Base-by-base conservation (phyloP, 2,329 filamentous ascomycete genomes). In the Mycosphaerella sp. region DNA sequence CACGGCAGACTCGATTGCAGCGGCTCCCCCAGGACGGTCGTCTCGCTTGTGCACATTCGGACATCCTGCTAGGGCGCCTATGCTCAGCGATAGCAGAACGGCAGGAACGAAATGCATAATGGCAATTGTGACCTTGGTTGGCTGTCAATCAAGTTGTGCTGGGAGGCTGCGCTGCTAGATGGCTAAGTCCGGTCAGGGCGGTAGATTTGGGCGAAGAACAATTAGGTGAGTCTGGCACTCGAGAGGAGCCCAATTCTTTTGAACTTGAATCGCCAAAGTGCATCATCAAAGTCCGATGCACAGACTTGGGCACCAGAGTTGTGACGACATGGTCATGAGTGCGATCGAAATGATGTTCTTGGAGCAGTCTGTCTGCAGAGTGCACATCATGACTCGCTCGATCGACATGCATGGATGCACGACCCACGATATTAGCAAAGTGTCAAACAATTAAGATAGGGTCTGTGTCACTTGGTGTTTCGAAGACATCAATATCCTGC, bases 1-100 rank as follows among this genome's bases (percentile, higher is more conserved):
- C 2, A 53, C 47, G 2, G 51, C 51, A 21, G 42, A 45, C 34
- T 53, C 51, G 37, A 53, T 50, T 14, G 32, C 48, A 13, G 41
- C 41, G 1, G 48, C 48, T 30, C 48, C 48, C 18, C 41, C 30
- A n/a, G 47, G 47, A 9, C 25, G 36, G 16, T 21, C 17, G 25
- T 41, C 39, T 41, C 39, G 39, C 17, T 41, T 41, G 8, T 13
- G 8, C 21, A 21, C 8, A 17, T 41, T 21, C 2, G 39, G 39
- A 21, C 17, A 21, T 13, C 39, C 39, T 21, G 45, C 45, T 6
- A 36, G 25, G 1, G 37, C 39, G 17, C 40, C 6, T 25, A 28
- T 28, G 17, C 36, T 25, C 27, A 49, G 27, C 45, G 45, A 40
- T 28, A 49, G 45, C 4, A 49, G 17, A 14, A 37, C n/a, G 16